Evolutionary conservation across 2,329 filamentous ascomycete genomes (phyloP), one percentile per base, ranked within the genome.

Genomic region (Aspergillus awamori): DNA sequence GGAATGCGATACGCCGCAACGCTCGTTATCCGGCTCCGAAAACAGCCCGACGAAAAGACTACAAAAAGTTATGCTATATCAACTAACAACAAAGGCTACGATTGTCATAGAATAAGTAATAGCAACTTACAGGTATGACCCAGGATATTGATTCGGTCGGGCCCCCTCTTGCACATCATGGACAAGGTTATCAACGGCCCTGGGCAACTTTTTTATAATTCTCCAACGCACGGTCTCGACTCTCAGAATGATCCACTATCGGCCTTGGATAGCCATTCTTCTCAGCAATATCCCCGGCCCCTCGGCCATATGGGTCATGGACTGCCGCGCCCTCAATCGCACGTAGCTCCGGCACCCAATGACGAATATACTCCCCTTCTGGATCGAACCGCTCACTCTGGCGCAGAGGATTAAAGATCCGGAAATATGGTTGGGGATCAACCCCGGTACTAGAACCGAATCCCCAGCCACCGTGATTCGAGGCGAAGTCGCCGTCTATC

Each of bases 371-470:
- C 15, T 87, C 86, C 0, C 92, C 93, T 0, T 89, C 81, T 0
- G 84, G 80, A 72, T 97, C 93, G 68, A 96, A 96, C 76, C 90
- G 93, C 81, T 95, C 91, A 67, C 89, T 92, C 79, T 97, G 93
- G 17, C 91, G 78, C 48, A 92, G 74, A 0, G 93, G 93, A 69
- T 96, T 97, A 77, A 97, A 97, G 55, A 97, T 90, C 6, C 92
- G 84, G 65, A 97, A 97, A 73, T 96, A 97, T 0, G 93, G 92
- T 76, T 96, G 91, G 1, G 92, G 90, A 74, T 96, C 92, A 6
- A 93, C 90, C 1, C 91, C 90, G 0, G 88, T 88, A 17, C 83
- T 86, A 4, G 89, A 87, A 24, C 82, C 77, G 66, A 88, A 89
- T 0, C 86, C 87, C 87, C 87, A 89, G 0, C 87, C 87, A 8